phyloP scores from a whole-genome alignment of 2,329 filamentous ascomycete species.

The Aspergillus sp. region DNA sequence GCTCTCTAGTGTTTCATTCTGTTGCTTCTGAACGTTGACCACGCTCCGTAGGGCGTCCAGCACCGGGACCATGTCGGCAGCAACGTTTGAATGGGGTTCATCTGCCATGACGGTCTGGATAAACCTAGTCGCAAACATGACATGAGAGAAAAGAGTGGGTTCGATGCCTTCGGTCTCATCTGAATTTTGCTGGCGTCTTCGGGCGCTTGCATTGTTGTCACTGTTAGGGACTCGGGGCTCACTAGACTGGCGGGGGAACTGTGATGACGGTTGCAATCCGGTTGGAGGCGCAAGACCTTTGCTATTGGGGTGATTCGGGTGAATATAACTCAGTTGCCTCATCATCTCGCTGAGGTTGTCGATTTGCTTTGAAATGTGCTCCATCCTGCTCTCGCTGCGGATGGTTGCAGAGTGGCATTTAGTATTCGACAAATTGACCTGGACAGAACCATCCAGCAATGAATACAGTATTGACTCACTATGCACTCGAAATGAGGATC shows the following conservation, averaged over 20 bases:
- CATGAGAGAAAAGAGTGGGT: slow-evolving; percentile 6
- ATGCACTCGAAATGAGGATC: slow-evolving; percentile 10
- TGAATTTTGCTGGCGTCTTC: not conserved
- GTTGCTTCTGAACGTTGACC: slow-evolving; percentile 4
- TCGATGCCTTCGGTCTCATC: slow-evolving; percentile 5
- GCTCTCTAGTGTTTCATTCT: slow-evolving; percentile 4
- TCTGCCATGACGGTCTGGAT: slow-evolving; percentile 6
- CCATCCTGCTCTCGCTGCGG: slow-evolving; percentile 6
- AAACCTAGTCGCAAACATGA: slow-evolving; percentile 4
- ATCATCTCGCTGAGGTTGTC: slow-evolving; percentile 9
- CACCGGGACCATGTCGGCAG: not conserved
- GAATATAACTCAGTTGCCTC: not conserved
- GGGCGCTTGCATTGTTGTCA: not conserved
- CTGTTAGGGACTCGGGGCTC: not conserved
- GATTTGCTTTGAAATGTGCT: slow-evolving; percentile 11
- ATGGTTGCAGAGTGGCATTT: not conserved
- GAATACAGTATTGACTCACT: slow-evolving; percentile 6
- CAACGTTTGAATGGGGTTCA: not conserved
- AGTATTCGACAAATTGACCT: not conserved
- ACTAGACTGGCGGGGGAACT: not conserved
- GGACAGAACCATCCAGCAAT: not conserved
- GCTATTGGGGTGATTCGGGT: not conserved
- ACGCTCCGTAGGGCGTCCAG: not conserved
- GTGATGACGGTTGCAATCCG: not conserved
- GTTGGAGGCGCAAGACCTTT: not conserved